phyloP scores from a whole-genome alignment of 1,284 basidiomycete genomes.

The Coniferiporia weirii region DNA sequence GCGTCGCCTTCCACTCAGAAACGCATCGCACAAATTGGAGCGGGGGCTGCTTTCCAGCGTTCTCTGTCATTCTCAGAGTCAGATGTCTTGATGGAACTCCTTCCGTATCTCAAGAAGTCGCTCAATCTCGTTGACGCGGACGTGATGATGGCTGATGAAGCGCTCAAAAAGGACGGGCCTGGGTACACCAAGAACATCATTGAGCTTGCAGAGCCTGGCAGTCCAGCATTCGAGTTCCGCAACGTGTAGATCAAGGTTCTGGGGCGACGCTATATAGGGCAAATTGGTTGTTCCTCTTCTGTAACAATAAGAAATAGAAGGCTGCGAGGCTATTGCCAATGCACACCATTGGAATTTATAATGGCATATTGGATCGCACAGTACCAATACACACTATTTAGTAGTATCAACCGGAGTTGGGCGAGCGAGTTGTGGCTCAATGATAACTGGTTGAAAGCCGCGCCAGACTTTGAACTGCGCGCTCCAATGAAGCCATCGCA shows the following conservation, averaged over 20 bases:
- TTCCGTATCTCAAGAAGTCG: slow-evolving; percentile 83
- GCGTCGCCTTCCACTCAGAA: slow-evolving; percentile 45
- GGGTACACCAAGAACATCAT: slow-evolving; percentile 67
- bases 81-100: slow-evolving; percentile 66
- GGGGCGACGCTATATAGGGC: background rate
- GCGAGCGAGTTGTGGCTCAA: too few relatives aligned
- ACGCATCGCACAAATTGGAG: slow-evolving; percentile 78
- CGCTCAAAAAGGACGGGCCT: slow-evolving; percentile 46
- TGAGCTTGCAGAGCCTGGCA: slow-evolving; percentile 84
- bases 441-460: too few relatives aligned
- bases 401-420: too few relatives aligned
- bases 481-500: too few relatives aligned
- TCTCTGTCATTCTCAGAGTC: slow-evolving; percentile 83
- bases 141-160: slow-evolving; percentile 69
- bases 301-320: background rate
- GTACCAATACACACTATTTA: too few relatives aligned
- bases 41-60: slow-evolving; percentile 81
- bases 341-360: too few relatives aligned
- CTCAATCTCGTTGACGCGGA: slow-evolving; percentile 73
- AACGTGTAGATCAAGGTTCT: slow-evolving; percentile 42
- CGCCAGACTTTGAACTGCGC: too few relatives aligned
- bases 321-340: background rate
- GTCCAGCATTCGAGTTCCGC: slow-evolving; percentile 80
- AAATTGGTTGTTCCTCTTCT: background rate
- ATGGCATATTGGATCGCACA: too few relatives aligned